phyloP scores from a whole-genome alignment of 768 basidiomycete genomes.

The Omphalotus guepiniiformis region DNA sequence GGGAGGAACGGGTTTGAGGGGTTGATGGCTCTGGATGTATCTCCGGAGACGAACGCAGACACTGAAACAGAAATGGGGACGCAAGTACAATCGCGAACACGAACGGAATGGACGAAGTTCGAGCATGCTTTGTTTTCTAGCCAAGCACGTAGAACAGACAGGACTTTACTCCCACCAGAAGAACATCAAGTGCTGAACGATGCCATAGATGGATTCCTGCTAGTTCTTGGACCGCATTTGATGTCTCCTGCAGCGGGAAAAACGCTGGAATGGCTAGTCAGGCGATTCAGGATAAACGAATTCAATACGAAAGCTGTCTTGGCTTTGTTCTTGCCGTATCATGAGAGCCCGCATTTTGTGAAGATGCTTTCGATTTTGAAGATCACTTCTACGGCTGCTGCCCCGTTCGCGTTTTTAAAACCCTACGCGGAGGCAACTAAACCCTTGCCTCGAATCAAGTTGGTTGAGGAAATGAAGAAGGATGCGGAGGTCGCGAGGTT shows the following conservation, averaged over 20 bases:
- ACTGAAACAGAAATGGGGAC: too few species aligned
- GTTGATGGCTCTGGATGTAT: slow-evolving; percentile 56
- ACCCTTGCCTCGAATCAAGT: slow-evolving; percentile 62
- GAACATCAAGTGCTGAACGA: slow-evolving; percentile 61
- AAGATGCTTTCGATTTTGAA: slow-evolving; percentile 89
- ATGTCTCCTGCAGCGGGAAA: slow-evolving; percentile 78
- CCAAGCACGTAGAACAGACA: slow-evolving; percentile 65
- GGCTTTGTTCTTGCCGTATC: slow-evolving; percentile 86
- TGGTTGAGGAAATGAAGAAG: slow-evolving; percentile 75
- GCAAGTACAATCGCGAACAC: too few species aligned
- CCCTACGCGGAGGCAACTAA: slow-evolving; percentile 77
- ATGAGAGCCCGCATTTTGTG: slow-evolving; percentile 90
- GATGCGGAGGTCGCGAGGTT: slow-evolving; percentile 72
- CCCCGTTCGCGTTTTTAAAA: slow-evolving; percentile 64
- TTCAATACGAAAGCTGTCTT: slow-evolving; percentile 83
- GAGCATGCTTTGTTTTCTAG: slow-evolving; percentile 81
- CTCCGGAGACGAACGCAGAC: slow-evolving; percentile 35
- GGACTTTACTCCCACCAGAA: slow-evolving; percentile 68
- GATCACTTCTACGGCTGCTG: slow-evolving; percentile 58
- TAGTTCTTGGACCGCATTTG: slow-evolving; percentile 74
- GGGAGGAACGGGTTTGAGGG: slow-evolving; percentile 76
- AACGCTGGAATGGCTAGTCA: slow-evolving; percentile 91
- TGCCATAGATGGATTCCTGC: slow-evolving; percentile 57
- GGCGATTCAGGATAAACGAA: slow-evolving; percentile 89
- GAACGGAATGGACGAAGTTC: too few species aligned